A percentile compares a stretch with the other conserved stretches of the same genome.
phyloP scores from a whole-genome alignment of 306 rosid species.

The Vigna reflexopilosa region DNA sequence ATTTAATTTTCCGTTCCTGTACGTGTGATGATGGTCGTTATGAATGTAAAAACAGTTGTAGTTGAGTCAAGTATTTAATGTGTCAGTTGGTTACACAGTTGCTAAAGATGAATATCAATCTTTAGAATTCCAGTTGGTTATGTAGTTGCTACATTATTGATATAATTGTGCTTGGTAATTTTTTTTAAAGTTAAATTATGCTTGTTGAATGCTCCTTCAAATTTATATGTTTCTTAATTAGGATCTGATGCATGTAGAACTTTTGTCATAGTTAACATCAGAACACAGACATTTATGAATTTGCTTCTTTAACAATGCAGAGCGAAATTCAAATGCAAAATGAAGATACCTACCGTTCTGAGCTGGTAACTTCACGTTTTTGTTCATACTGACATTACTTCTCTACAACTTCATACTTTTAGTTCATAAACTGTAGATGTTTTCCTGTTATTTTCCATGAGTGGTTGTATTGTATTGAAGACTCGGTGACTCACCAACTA shows the following conservation, averaged over 20 bases:
- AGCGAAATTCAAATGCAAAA: constrained; percentile 84
- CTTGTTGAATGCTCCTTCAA: constrained; percentile 29
- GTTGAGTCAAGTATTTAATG: background rate
- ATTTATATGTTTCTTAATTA: constrained; percentile 18
- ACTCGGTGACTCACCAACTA: constrained; percentile 24
- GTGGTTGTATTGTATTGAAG: constrained; percentile 27
- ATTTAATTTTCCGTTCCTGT: background rate
- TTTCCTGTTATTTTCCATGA: constrained; percentile 26
- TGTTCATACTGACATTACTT: constrained; percentile 36
- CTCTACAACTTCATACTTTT: constrained; percentile 42
- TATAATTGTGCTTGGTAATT: constrained; percentile 27
- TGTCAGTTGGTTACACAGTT: constrained; percentile 14
- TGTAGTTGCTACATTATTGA: constrained; percentile 19
- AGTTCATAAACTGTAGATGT: constrained; percentile 4
- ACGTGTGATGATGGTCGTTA: background rate
- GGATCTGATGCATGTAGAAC: constrained; percentile 38
- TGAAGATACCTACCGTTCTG: constrained; percentile 77
- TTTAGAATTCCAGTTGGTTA: constrained; percentile 1
- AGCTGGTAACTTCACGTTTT: constrained; percentile 67
- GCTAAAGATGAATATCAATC: constrained; percentile 12
- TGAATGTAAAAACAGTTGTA: background rate
- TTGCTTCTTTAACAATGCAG: constrained; percentile 61
- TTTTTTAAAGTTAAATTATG: constrained; percentile 11
- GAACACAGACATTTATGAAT: constrained; percentile 28
- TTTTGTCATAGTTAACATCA: constrained; percentile 15